Percentiles rank a stretch among this genome's conserved stretches.
Evolutionary conservation across 306 rosid species (phyloP).

Genomic region (Quercus aquifolioides): DNA sequence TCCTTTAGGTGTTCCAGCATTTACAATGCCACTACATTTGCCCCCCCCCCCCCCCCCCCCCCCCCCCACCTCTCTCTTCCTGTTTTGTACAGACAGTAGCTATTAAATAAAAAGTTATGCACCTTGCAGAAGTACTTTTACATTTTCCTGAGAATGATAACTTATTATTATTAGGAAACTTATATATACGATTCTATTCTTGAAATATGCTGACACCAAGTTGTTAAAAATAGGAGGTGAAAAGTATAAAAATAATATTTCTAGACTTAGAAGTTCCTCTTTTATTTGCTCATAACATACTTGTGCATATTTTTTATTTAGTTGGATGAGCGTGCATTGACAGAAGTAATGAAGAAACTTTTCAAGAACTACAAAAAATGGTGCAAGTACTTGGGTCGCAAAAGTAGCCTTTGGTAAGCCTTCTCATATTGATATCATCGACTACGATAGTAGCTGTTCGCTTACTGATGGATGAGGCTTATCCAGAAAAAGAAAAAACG

Average conservation of each 20-base stretch:
- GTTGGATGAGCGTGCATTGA: constrained; percentile 95
- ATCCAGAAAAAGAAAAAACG: too few relatives aligned
- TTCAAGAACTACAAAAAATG: constrained; percentile 95
- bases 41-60: too few relatives aligned
- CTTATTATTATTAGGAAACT: background rate
- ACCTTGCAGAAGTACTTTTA: background rate
- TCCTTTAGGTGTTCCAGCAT: background rate
- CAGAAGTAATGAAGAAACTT: constrained; percentile 98
- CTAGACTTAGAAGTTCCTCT: background rate
- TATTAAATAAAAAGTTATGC: background rate
- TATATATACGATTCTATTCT: background rate
- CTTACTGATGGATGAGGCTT: background rate
- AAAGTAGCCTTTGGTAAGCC: constrained; percentile 95
- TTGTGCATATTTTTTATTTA: constrained; percentile 33
- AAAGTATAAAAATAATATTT: background rate
- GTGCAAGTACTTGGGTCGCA: constrained; percentile 98
- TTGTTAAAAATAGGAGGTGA: background rate
- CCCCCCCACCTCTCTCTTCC: background rate
- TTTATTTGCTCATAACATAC: constrained; percentile 25
- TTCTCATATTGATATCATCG: constrained; percentile 10
- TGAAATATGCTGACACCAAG: background rate
- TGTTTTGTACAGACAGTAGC: background rate
- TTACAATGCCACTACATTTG: background rate
- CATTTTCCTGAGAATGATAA: background rate
- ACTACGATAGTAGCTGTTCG: constrained; percentile 4